Conservation (phyloP, 768 basidiomycete species). For the Vararia minispora region DNA sequence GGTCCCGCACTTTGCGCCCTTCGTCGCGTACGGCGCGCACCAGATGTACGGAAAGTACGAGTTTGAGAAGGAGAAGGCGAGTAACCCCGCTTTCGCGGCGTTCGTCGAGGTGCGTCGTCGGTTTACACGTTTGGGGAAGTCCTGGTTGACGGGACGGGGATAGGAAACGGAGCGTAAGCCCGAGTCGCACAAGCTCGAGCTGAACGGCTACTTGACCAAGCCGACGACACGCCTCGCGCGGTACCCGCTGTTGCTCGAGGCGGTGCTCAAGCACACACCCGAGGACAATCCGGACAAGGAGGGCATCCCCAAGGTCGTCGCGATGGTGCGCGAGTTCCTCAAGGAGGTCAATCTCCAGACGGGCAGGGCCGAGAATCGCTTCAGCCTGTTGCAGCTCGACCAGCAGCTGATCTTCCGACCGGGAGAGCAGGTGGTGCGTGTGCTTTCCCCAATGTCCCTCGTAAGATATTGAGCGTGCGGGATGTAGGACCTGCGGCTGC, state of each 20-base stretch:
- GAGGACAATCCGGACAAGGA: conserved; percentile 84
- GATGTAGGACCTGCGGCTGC: conserved; percentile 67
- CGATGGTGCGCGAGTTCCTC: conserved; percentile 72
- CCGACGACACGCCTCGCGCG: conserved; percentile 96
- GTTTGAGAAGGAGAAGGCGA: conserved; percentile 96
- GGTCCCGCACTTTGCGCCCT: conserved; percentile 83
- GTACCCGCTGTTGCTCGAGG: conserved; percentile 88
- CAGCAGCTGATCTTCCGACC: conserved; percentile 84
- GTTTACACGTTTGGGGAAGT: not conserved
- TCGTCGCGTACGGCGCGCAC: conserved; percentile 92
- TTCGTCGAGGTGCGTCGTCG: conserved; percentile 81
- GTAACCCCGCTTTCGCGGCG: conserved; percentile 83
- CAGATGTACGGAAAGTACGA: conserved; percentile 98
- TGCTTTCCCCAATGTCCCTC: not conserved
- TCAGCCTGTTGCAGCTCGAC: conserved; percentile 90
- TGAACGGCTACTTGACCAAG: conserved; percentile 97
- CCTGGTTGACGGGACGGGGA: not conserved
- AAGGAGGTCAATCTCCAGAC: conserved; percentile 85
- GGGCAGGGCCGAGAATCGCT: conserved; percentile 92
- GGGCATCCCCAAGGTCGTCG: conserved; percentile 63
- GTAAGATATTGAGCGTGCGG: not conserved
- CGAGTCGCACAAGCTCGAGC: conserved; percentile 90
- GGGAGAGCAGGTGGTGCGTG: conserved; percentile 79
- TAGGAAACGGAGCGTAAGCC: conserved; percentile 86
- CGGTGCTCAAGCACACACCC: conserved; percentile 84